A percentile compares a stretch with the other conserved stretches of the same genome.
Evolutionary conservation across 2,329 filamentous ascomycete genomes (phyloP).

Genomic region (Magnaporthiopsis rhizophila): DNA sequence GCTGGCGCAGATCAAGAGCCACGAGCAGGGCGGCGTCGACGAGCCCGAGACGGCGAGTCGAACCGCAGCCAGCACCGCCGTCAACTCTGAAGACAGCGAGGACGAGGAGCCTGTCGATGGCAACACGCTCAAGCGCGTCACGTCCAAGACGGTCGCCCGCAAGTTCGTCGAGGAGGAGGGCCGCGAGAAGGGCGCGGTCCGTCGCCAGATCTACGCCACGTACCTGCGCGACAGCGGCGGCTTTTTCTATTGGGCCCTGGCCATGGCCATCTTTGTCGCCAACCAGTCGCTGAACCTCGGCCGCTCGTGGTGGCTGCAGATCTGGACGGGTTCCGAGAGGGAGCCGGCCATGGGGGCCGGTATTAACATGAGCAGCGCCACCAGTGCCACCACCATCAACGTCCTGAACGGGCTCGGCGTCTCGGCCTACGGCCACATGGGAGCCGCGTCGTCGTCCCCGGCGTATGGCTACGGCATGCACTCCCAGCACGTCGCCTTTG

Average conservation of each 20-base stretch:
- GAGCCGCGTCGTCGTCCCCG: conserved; percentile 14
- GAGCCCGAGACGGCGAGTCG: conserved; percentile 37
- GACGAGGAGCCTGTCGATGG: conserved; percentile 31
- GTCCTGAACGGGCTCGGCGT: conserved; percentile 13
- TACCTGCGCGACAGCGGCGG: conserved; percentile 64
- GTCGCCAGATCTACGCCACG: conserved; percentile 54
- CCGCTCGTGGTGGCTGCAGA: conserved; percentile 55
- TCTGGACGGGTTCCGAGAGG: conserved; percentile 48
- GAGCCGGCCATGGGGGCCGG: conserved; percentile 12
- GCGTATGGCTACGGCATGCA: conserved; percentile 39
- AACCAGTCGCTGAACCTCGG: conserved; percentile 45
- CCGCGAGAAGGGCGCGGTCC: conserved; percentile 63
- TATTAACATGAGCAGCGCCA: conserved; percentile 8
- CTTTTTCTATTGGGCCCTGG: conserved; percentile 48
- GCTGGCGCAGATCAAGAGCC: conserved; percentile 47
- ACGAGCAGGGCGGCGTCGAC: conserved; percentile 40
- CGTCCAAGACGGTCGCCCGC: conserved; percentile 44
- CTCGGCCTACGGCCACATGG: not conserved
- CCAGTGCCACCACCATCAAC: conserved; percentile 5
- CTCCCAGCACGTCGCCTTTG: conserved; percentile 28
- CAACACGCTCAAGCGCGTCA: conserved; percentile 38
- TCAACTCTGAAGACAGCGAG: conserved; percentile 39
- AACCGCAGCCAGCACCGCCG: conserved; percentile 33
- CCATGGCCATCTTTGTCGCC: conserved; percentile 43
- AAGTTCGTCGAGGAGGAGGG: conserved; percentile 72